Base-by-base conservation (phyloP, 331 rosid genomes). In the Malus hybrid region DNA sequence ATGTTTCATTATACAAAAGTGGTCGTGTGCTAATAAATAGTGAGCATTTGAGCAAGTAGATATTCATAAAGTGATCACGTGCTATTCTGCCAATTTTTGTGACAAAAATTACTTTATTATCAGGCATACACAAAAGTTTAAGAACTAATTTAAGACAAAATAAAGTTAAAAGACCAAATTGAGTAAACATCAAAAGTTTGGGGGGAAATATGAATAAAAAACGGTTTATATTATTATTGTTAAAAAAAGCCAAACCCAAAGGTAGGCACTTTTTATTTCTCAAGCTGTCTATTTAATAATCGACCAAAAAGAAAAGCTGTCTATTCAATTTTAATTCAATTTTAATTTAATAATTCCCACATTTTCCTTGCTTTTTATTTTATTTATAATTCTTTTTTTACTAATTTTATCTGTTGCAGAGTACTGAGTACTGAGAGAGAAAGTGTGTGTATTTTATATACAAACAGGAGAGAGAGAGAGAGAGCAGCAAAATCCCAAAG, bases 401-500 rank as follows among this genome's bases (percentile, higher is more conserved):
- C 18, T 54, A 2, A 74, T 13, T 29, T 46, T 73, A 15, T 28
- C 31, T 24, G 69, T 44, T 36, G 15, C 50, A 28, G 67, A 28
- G 29, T 28, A 22, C 32, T 24, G 20, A 18, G 39, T 78, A 50
- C 20, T 32, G 63, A 74, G 33, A 57, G 64, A 60, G 71, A 64
- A 73, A 68, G 77, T 19, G 68, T 63, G 55, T 60, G 7, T 70
- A 13, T 62, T 27, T 12, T 62, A 76, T 76, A 81, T 42, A 80
- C 79, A 72, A 66, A 66, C 81, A 74, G 69, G 12, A 39, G 46
- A 39, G 46, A 39, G 34, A 84, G 9, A 84, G 9, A 52, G 11
- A 77, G 82, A 78, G 79, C 52, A n/a, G 68, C 72, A 62, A 82
- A 82, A 78, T 27, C 83, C 67, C 87, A 39, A 36, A 83, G 22